Percentiles rank a stretch among this genome's conserved stretches.
Conservation (phyloP, 2,329 filamentous ascomycete genomes). For the Claviceps arundinis region DNA sequence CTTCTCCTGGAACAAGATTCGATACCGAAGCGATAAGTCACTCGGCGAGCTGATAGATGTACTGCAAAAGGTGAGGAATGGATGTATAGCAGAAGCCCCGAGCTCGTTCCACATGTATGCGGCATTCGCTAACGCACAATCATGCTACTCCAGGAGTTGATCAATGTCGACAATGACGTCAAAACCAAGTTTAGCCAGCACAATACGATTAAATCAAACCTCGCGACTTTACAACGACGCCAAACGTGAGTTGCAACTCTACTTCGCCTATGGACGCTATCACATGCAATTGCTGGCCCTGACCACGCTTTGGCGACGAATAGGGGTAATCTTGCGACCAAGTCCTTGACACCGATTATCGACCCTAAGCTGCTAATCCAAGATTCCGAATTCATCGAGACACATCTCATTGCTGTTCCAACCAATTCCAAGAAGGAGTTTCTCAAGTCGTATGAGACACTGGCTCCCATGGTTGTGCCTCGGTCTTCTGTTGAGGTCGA, state of each 20-base stretch:
- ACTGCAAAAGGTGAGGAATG: constrained; percentile 59
- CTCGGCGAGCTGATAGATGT: constrained; percentile 76
- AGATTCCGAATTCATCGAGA: constrained; percentile 93
- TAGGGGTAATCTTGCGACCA: constrained; percentile 85
- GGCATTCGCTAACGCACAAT: neutral
- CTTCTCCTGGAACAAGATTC: constrained; percentile 96
- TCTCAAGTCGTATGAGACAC: constrained; percentile 73
- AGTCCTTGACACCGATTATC: constrained; percentile 82
- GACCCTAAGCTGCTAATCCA: constrained; percentile 67
- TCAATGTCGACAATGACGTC: constrained; percentile 89
- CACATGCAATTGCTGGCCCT: neutral
- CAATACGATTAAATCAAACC: constrained; percentile 76
- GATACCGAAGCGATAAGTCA: constrained; percentile 86
- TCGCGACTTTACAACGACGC: constrained; percentile 69
- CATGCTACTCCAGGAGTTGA: constrained; percentile 52
- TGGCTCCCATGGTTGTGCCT: constrained; percentile 85
- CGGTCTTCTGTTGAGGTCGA: constrained; percentile 70
- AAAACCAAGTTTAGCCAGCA: constrained; percentile 92
- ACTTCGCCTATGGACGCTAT: neutral
- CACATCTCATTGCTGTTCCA: constrained; percentile 84
- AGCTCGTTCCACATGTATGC: neutral
- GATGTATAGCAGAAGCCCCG: neutral
- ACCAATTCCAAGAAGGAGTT: constrained; percentile 74
- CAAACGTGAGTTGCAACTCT: constrained; percentile 53
- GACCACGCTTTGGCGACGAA: neutral